These are phyloP conservation scores for Neospora caninum DNA, from an alignment of 169 alveolate species.

Conservation along the genomic window DNA sequence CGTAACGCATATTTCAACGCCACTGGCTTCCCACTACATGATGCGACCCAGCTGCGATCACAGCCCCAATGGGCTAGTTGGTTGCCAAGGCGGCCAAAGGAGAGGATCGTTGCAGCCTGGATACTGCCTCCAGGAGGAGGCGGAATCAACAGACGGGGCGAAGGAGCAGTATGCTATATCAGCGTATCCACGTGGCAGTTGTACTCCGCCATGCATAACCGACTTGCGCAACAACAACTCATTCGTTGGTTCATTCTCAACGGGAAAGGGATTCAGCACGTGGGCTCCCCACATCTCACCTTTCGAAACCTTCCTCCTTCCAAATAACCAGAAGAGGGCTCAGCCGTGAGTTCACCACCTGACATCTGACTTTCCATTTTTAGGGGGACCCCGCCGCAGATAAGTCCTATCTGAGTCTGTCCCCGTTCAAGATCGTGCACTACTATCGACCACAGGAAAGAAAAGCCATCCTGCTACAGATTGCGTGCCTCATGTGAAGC, in stretches of 20 bases:
- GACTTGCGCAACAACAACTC: not conserved
- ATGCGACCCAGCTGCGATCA: not conserved
- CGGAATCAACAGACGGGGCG: not conserved
- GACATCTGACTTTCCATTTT: too few relatives aligned
- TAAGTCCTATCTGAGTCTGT: too few relatives aligned
- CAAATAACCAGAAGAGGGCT: not conserved
- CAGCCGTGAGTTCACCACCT: not conserved
- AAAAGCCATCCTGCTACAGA: too few relatives aligned
- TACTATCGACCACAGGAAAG: too few relatives aligned
- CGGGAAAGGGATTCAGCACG: not conserved
- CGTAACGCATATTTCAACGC: too few relatives aligned
- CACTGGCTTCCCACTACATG: not conserved
- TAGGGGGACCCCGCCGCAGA: too few relatives aligned
- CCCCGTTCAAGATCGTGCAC: too few relatives aligned
- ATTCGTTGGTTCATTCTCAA: not conserved
- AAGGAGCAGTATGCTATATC: not conserved
- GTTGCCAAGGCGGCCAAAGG: not conserved
- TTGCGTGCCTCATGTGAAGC: too few relatives aligned
- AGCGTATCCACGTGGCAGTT: not conserved
- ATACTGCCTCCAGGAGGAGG: not conserved
- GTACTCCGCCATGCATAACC: not conserved
- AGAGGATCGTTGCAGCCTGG: not conserved
- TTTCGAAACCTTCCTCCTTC: not conserved
- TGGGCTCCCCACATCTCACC: not conserved
- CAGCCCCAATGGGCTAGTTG: not conserved